Conservation (phyloP, 2,329 filamentous ascomycete genomes). For the Pleoardoris graminearum region DNA sequence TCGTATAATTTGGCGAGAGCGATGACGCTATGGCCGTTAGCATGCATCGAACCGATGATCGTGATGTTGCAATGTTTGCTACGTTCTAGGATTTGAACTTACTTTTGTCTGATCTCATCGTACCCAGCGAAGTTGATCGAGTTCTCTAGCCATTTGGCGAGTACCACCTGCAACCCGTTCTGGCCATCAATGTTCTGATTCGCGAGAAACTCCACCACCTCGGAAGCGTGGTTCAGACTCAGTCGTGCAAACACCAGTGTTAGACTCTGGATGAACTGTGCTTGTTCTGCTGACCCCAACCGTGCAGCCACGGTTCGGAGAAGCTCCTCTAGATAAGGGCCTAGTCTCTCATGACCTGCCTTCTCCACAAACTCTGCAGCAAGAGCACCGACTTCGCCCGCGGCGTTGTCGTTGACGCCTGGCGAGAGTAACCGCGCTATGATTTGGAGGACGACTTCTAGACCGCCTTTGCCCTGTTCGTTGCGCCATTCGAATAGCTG, state of each 20-base stretch:
- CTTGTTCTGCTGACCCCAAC: conserved; percentile 78
- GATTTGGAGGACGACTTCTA: conserved; percentile 87
- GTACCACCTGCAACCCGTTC: conserved; percentile 84
- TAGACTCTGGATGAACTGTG: conserved; percentile 91
- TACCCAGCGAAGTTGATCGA: conserved; percentile 97
- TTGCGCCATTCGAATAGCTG: conserved; percentile 90
- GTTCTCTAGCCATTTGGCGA: conserved; percentile 96
- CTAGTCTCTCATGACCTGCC: conserved; percentile 86
- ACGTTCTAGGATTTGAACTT: conserved; percentile 46
- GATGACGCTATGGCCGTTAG: conserved; percentile 67
- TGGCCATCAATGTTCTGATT: conserved; percentile 78
- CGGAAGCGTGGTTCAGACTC: conserved; percentile 79
- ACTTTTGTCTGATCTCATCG: conserved; percentile 96
- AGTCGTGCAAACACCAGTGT: conserved; percentile 94
- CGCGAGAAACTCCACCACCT: conserved; percentile 89
- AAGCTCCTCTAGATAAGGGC: conserved; percentile 85
- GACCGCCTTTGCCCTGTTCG: conserved; percentile 73
- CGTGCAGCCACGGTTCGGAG: conserved; percentile 86
- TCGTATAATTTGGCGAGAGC: conserved; percentile 90
- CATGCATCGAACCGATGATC: too few species aligned
- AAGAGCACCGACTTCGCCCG: conserved; percentile 92
- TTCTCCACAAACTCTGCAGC: conserved; percentile 95
- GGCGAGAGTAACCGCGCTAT: conserved; percentile 88
- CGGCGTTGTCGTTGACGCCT: conserved; percentile 85
- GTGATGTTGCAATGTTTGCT: too few species aligned